Base-by-base conservation (phyloP, 202 grass and related monocot genomes). In the Zizania palustris region DNA sequence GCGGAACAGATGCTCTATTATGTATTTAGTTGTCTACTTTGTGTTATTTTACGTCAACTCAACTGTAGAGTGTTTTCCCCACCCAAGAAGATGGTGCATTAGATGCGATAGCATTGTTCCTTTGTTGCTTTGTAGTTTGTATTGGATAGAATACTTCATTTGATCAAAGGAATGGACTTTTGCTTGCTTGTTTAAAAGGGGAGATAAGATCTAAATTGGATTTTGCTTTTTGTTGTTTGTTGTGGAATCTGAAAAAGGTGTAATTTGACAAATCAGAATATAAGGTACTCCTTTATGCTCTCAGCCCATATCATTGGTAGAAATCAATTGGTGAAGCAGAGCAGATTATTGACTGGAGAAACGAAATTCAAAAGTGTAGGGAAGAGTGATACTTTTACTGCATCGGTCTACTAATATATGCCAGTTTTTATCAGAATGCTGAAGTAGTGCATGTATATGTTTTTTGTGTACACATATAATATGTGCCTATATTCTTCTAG, bases 261-360 rank as follows among this genome's bases (percentile, higher is more conserved):
- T 43, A 42, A 63, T 42, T 57, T 34, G 38, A 57, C 57, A 45
- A 81, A 72, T 51, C 6, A 14, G 67, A 70, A 72, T 72, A 63
- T 56, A 80, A 80, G 56, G 43, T 80, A 50, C 55, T 42, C 4
- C 56, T 71, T 71, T 80, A 80, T 19, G 56, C 55, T 37, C 42
- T 50, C 18, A 2, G n/a, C 33, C 21, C 65, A 70, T 71, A 69
- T 45, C 14, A 8, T 69, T 79, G 71, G 36, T 63, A 72, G 63
- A 79, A 63, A 80, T 36, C 67, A 63, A 43, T 80, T 65, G 60
- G 9, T 50, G 67, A 45, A 60, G 36, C 38, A 73, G 19, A 81
- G 38, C 60, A 73, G 22, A 65, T 53, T 45, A 73, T 45, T 37
- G 65, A 65, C 36, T 54, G 7, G 59, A 81, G 19, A 65, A 36